Conservation (phyloP, 2,329 filamentous ascomycete species). For the Colletotrichum sp. region DNA sequence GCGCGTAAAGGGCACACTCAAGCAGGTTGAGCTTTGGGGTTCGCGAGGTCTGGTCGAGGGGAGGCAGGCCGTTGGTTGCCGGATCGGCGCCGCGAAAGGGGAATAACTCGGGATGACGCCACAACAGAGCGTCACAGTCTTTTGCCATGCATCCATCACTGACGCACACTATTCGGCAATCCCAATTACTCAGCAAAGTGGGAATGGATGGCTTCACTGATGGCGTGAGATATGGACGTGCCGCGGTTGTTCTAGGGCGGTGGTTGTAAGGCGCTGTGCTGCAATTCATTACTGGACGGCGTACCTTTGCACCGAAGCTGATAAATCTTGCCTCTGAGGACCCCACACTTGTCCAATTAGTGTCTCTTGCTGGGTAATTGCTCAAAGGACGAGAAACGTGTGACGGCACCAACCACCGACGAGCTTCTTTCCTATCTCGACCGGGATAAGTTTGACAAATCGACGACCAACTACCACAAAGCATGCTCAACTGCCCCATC, state of each 20-base stretch:
- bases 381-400: not conserved
- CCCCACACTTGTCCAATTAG: not conserved
- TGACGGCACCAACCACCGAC: not conserved
- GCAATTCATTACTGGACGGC: not conserved
- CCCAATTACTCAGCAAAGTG: constrained; percentile 8
- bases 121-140: not conserved
- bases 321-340: not conserved
- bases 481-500: not conserved
- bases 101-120: constrained; percentile 14
- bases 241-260: not conserved
- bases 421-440: not conserved
- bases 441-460: not conserved
- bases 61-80: not conserved
- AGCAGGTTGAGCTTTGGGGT: not conserved
- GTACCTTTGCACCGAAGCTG: not conserved
- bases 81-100: not conserved
- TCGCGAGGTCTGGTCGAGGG: not conserved
- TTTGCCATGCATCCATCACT: not conserved
- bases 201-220: not conserved
- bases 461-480: not conserved
- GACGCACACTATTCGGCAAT: not conserved
- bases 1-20: not conserved
- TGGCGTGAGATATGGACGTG: not conserved
- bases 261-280: not conserved
- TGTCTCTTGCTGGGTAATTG: not conserved